Base-by-base conservation (phyloP, 2,329 filamentous ascomycete genomes). In the Nigrospora oryzae region DNA sequence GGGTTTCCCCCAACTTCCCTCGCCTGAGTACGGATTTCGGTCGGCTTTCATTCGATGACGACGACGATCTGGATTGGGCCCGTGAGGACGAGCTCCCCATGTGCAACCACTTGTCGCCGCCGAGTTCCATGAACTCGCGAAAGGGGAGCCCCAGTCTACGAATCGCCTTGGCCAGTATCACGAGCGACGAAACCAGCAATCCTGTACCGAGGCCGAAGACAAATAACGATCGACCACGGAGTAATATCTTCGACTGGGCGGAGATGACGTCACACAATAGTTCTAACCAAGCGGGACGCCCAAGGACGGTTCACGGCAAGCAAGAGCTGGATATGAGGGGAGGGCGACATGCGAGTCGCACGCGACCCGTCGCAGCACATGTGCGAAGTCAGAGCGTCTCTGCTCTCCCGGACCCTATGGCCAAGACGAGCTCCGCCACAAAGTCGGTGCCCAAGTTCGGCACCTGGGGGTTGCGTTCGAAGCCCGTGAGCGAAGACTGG, bases 401-500 rank as follows among this genome's bases (percentile, higher is more conserved):
- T 4, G 75, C 86, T 13, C 75, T 80, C 3, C 82, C 83, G 32
- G 86, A 89, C 55, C 65, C 54, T 63, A 70, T 64, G 49, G 84
- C 74, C 60, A 73, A 63, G 28, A 30, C 23, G 23, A 28, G 8
- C 23, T 5, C 23, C 5, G 35, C 35, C 57, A 63, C 62, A 57
- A 84, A 67, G 62, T 70, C 77, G n/a, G 75, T 66, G 2, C 68
- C 75, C 43, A 90, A 89, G 56, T 91, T 89, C 57, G 84, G 86
- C 37, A 90, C 86, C 1, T 91, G 86, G 86, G 86, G 85, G 3
- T 67, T 89, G 36, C 81, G 84, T n/a, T 83, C 79, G 50, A 90
- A 90, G 62, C 84, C 79, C 14, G 82, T 83, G 11, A 90, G 84
- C 49, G 88, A 94, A 60, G 87, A 93, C 57, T 94, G 88, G 88